phyloP scores from a whole-genome alignment of 495 filamentous ascomycete species.

The Penicillium mononematosum region DNA sequence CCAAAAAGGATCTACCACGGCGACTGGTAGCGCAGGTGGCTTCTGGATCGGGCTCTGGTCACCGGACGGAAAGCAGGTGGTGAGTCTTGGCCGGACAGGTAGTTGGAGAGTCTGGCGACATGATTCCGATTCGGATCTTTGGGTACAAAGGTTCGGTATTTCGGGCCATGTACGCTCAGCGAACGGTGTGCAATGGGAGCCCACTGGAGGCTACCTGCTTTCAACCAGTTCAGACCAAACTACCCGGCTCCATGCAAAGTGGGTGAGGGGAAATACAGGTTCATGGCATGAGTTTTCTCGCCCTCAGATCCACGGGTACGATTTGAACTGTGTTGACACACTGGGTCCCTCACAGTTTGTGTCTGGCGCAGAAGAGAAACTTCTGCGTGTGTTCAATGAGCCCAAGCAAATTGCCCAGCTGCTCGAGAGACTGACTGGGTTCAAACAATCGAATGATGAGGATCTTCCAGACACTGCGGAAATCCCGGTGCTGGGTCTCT shows the following conservation, averaged over 20 bases:
- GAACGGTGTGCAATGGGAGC: slow-evolving; percentile 80
- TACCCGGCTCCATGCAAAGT: slow-evolving; percentile 86
- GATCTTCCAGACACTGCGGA: slow-evolving; percentile 80
- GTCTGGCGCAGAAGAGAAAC: slow-evolving; percentile 97
- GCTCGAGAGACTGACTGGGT: slow-evolving; percentile 65
- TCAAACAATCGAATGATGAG: slow-evolving; percentile 41
- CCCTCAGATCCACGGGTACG: slow-evolving; percentile 97
- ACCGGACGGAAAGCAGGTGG: slow-evolving; percentile 68
- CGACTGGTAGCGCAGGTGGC: slow-evolving; percentile 90
- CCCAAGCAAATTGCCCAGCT: slow-evolving; percentile 78
- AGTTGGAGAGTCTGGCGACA: slow-evolving; percentile 85
- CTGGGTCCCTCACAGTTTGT: slow-evolving; percentile 72
- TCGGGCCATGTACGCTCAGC: slow-evolving; percentile 81
- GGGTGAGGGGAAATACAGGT: slow-evolving; percentile 53
- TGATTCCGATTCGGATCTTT: slow-evolving; percentile 55
- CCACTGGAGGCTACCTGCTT: slow-evolving; percentile 77
- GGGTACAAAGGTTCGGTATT: slow-evolving; percentile 74
- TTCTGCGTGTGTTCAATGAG: slow-evolving; percentile 90
- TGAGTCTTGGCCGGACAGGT: slow-evolving; percentile 84
- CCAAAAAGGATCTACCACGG: slow-evolving; percentile 91
- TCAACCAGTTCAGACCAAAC: slow-evolving; percentile 93
- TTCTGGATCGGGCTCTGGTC: slow-evolving; percentile 97
- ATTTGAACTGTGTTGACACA: slow-evolving; percentile 88
- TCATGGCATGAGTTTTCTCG: slow-evolving; percentile 96
- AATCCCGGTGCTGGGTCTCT: slow-evolving; percentile 91